Conservation (phyloP, 129 eudicot genomes). For the Mikania micrantha region DNA sequence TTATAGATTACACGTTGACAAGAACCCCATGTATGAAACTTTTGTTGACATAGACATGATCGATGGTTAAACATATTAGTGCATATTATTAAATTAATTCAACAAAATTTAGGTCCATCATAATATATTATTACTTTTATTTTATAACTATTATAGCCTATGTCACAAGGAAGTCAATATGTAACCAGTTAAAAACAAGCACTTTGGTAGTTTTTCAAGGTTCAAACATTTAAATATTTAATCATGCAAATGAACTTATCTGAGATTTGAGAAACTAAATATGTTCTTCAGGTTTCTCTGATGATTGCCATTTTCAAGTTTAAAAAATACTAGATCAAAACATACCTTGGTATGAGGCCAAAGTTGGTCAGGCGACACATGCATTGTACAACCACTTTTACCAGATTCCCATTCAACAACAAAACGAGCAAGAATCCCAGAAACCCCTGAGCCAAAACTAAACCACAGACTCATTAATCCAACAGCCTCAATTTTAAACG, state of each 20-base stretch:
- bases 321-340: not conserved
- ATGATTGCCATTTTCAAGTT: not conserved
- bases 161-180: not conserved
- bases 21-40: not conserved
- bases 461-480: conserved; percentile 97
- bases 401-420: conserved; percentile 99
- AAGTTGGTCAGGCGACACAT: conserved; percentile 96
- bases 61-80: not conserved
- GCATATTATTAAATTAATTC: no score
- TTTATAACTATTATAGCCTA: not conserved
- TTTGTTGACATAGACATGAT: not conserved
- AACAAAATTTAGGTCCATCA: no score
- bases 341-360: conserved; percentile 99
- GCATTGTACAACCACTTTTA: conserved; percentile 95
- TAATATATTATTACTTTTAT: no score
- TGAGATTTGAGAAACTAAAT: not conserved
- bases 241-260: not conserved
- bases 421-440: conserved; percentile 88
- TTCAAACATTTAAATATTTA: not conserved
- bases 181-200: not conserved
- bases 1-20: not conserved
- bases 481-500: conserved; percentile 90
- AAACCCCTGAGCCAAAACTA: conserved; percentile 87
- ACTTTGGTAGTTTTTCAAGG: not conserved
- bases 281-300: not conserved